Evolutionary conservation across 169 alveolate species (phyloP).

Genomic region (Sarcocystis neurona): DNA sequence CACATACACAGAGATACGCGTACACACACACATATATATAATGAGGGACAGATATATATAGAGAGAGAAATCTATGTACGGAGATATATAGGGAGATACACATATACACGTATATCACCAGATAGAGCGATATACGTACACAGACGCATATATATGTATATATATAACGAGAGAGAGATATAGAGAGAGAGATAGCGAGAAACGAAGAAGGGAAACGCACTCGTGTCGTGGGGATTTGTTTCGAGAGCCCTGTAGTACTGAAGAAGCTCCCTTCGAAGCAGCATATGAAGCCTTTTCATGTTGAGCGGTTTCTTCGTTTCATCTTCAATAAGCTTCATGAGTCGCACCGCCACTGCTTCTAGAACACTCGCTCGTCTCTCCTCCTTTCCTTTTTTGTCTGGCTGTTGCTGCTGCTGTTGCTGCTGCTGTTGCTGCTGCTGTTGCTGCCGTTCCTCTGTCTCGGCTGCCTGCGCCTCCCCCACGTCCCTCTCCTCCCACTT

Average conservation of each 20-base stretch:
- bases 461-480: not conserved
- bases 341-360: not conserved
- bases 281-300: not conserved
- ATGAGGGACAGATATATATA: too few relatives aligned
- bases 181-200: not conserved
- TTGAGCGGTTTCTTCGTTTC: conserved; percentile 11
- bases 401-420: not conserved
- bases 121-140: not conserved
- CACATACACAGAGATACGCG: too few relatives aligned
- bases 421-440: not conserved
- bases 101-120: not conserved
- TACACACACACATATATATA: too few relatives aligned
- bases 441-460: not conserved
- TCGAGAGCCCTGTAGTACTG: conserved; percentile 2
- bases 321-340: not conserved
- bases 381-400: not conserved
- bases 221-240: not conserved
- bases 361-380: not conserved
- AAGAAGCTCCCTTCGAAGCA: conserved; percentile 22
- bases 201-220: not conserved
- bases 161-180: not conserved
- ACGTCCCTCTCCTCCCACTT: not conserved
- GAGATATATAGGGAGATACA: too few relatives aligned
- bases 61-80: too few relatives aligned
- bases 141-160: not conserved